These are phyloP conservation scores for Sideroxylon spinosum DNA, from an alignment of 179 eudicot genomes.

Conservation along the genomic window DNA sequence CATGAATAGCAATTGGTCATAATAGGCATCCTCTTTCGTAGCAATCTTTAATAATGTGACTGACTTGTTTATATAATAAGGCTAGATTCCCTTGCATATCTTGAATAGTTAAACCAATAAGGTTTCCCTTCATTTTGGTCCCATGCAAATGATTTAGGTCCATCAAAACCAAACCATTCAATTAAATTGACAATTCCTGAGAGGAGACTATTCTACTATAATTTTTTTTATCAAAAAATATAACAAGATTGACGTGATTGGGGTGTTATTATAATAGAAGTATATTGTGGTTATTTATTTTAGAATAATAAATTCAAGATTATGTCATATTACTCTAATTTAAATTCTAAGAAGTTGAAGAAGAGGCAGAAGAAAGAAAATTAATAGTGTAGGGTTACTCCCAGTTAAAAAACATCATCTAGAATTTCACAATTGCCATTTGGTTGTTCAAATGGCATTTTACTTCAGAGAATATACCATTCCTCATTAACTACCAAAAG, in stretches of 20 bases:
- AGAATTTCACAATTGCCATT: not conserved
- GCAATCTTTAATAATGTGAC: not conserved
- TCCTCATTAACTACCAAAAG: not conserved
- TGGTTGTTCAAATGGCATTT: not conserved
- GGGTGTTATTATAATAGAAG: too few species aligned
- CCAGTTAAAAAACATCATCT: too few species aligned
- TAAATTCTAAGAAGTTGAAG: too few species aligned
- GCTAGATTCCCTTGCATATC: not conserved
- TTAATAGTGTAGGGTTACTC: too few species aligned
- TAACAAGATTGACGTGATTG: too few species aligned
- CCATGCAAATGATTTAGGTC: not conserved
- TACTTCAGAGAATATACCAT: not conserved
- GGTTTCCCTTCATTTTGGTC: not conserved
- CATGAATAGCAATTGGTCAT: not conserved
- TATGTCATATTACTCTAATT: too few species aligned
- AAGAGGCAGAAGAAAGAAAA: too few species aligned
- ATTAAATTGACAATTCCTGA: too few species aligned
- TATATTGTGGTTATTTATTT: too few species aligned
- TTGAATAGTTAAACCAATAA: not conserved
- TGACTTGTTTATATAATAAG: not conserved
- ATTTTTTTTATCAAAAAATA: too few species aligned
- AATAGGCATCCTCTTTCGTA: not conserved
- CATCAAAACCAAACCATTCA: not conserved
- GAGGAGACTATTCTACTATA: too few species aligned
- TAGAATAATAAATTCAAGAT: too few species aligned